Conservation (phyloP, 2,329 filamentous ascomycete genomes). For the Sarocladium brachiariae region DNA sequence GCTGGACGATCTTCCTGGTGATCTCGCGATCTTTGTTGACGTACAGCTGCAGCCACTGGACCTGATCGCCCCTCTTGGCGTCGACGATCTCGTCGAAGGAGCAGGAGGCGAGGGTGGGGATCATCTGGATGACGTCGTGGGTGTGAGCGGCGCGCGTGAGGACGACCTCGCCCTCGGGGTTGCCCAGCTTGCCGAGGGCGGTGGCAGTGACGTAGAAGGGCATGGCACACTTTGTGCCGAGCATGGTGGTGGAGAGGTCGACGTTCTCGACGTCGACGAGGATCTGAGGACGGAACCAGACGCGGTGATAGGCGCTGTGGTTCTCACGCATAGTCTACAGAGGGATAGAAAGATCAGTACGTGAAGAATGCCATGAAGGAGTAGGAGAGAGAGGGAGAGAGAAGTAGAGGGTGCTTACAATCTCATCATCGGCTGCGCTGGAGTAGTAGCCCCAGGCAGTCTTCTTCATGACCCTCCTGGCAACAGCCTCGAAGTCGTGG, state of each 20-base stretch:
- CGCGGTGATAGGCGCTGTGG: conserved; percentile 91
- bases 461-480: conserved; percentile 87
- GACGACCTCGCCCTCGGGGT: conserved; percentile 89
- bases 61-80: conserved; percentile 67
- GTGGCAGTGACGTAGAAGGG: conserved; percentile 97
- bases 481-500: conserved; percentile 93
- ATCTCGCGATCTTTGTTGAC: conserved; percentile 94
- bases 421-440: conserved; percentile 60
- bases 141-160: conserved; percentile 77
- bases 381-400: background rate
- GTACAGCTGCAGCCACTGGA: conserved; percentile 96
- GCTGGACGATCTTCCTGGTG: conserved; percentile 81
- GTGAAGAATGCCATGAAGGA: conserved; percentile 9
- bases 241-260: conserved; percentile 86
- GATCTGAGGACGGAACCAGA: conserved; percentile 88
- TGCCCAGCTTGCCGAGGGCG: conserved; percentile 87
- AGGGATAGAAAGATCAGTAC: too few relatives aligned
- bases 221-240: conserved; percentile 74
- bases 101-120: conserved; percentile 92
- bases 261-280: conserved; percentile 85
- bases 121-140: conserved; percentile 96
- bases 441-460: conserved; percentile 98
- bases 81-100: conserved; percentile 97
- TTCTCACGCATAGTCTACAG: conserved; percentile 97
- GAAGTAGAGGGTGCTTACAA: conserved; percentile 22